phyloP scores from a whole-genome alignment of 371 early-diverging fungal genomes.

The Sporodiniella umbellata region DNA sequence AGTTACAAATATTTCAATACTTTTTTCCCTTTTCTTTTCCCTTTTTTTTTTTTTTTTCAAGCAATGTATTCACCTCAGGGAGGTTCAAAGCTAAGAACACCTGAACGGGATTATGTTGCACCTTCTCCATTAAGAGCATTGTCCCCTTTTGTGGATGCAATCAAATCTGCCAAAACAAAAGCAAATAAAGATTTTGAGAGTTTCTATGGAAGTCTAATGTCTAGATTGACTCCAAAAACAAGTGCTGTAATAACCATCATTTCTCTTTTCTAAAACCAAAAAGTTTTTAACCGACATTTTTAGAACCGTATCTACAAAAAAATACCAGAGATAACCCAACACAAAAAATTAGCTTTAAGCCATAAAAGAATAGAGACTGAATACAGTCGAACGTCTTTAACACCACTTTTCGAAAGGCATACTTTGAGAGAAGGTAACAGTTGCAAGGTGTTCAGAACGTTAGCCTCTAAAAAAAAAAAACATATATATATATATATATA shows the following conservation, averaged over 20 bases:
- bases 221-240: slow-evolving; percentile 16
- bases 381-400: slow-evolving; percentile 14
- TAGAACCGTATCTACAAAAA: slow-evolving; percentile 9
- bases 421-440: slow-evolving; percentile 21
- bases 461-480: too few species aligned
- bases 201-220: slow-evolving; percentile 18
- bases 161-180: slow-evolving; percentile 10
- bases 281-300: neutral
- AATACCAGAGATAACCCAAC: slow-evolving; percentile 8
- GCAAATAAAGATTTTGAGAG: slow-evolving; percentile 18
- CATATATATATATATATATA: neutral
- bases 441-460: too few species aligned
- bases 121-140: slow-evolving; percentile 14
- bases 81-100: slow-evolving; percentile 4
- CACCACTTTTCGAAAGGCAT: slow-evolving; percentile 25
- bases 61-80: slow-evolving; percentile 18
- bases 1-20: neutral
- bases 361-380: slow-evolving; percentile 1
- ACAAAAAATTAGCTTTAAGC: neutral
- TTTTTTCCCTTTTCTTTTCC: neutral
- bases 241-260: neutral
- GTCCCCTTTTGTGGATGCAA: slow-evolving; percentile 14
- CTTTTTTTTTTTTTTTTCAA: neutral
- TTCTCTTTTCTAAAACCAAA: neutral
- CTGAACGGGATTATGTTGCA: slow-evolving; percentile 2